Base-by-base conservation (phyloP, 1,284 basidiomycete genomes). In the Gymnopus androsaceus region DNA sequence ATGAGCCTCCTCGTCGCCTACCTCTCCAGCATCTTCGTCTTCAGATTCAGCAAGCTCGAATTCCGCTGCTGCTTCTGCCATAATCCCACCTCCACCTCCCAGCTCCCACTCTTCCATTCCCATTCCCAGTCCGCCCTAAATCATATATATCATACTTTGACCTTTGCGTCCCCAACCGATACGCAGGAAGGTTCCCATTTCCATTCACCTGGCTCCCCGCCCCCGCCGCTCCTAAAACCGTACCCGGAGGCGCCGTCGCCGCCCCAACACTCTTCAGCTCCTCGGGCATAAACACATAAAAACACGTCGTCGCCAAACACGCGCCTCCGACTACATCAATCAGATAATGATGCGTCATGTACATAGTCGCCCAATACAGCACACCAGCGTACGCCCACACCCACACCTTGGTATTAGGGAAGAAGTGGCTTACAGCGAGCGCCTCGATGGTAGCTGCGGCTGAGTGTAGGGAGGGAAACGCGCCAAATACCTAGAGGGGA, bases 331-430 rank as follows among this genome's bases (percentile, higher is more conserved):
- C 92, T 63, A 98, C 88, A 68, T 99, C 97, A 73, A 99, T 94
- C 64, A 98, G 87, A 78, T 98, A 99, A 76, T 98, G 94, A 70
- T 97, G 95, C 4, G 92, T 94, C 64, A 96, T 86, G 77, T 97
- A 97, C 96, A 99, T 99, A 31, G 96, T 99, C 23, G 92, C 89
- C 96, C 95, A 98, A 73, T 97, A 99, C 1, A 99, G 82, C 31
- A 94, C 76, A n/a, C 84, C 86, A 2, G 87, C 86, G 72, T 99
- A 98, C 0, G 73, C 76, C 94, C 94, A 98, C 58, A 89, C 87
- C 61, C 83, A 83, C 54, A 74, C 74, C 14, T 82, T 79, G 17
- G 80, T 80, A 61, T 80, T 76, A 0, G 94, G 93, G 84, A 98
- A 99, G 75, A 98, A 98, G 74, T 99, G 95, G 30, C 90, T 87